Evolutionary conservation across 2,329 filamentous ascomycete genomes (phyloP).

Genomic region (Clonostachys byssicola): DNA sequence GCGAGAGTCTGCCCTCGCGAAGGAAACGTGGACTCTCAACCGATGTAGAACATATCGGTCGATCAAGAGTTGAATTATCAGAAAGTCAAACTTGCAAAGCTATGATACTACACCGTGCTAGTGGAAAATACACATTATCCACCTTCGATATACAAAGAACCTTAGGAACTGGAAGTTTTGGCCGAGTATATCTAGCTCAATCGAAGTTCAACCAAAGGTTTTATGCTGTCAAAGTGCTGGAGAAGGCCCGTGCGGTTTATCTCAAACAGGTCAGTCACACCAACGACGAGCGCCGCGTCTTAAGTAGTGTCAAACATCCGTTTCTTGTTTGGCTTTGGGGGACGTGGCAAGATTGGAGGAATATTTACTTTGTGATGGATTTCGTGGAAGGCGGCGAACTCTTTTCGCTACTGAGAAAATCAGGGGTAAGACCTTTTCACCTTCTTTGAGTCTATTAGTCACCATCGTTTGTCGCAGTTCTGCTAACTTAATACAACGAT

Average conservation of each 20-base stretch:
- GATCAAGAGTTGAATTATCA: no score
- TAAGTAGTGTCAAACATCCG: conserved; percentile 94
- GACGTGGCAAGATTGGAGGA: conserved; percentile 92
- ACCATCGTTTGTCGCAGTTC: no score
- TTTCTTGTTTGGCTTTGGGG: conserved; percentile 98
- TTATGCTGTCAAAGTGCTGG: conserved; percentile 97
- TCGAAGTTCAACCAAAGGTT: conserved; percentile 97
- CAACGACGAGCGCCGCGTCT: conserved; percentile 94
- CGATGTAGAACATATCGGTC: no score
- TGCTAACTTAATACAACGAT: neutral
- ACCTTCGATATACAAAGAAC: conserved; percentile 92
- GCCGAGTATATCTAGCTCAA: conserved; percentile 92
- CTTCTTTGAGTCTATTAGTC: conserved; percentile 13
- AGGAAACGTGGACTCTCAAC: no score
- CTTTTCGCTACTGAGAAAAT: conserved; percentile 92
- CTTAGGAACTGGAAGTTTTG: conserved; percentile 93
- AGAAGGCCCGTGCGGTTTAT: conserved; percentile 97
- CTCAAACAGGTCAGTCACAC: conserved; percentile 99
- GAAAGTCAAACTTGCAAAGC: no score
- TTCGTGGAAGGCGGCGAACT: conserved; percentile 98
- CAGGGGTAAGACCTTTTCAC: no score
- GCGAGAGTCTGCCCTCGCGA: no score
- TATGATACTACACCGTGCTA: conserved; percentile 60
- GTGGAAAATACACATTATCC: conserved; percentile 91
- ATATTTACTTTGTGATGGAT: conserved; percentile 99